Conservation (phyloP, 2,329 filamentous ascomycete genomes). For the Aspergillus quadricinctus region DNA sequence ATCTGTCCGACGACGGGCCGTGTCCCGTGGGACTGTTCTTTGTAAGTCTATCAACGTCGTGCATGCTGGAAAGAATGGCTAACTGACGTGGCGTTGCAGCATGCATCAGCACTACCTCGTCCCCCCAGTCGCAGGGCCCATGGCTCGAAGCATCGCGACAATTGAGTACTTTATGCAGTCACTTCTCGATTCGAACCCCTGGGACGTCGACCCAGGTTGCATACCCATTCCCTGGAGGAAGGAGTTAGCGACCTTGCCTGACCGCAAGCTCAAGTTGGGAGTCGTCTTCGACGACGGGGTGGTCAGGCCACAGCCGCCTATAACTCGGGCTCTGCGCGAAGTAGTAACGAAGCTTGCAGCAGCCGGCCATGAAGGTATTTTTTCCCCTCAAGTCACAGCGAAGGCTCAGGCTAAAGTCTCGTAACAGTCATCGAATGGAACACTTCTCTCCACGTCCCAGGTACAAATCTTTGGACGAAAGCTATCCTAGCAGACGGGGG, state of each 20-base stretch:
- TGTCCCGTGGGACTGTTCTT: conserved; percentile 25
- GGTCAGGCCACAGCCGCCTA: conserved; percentile 57
- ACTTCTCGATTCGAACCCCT: conserved; percentile 17
- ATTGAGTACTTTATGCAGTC: conserved; percentile 28
- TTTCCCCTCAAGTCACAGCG: neutral
- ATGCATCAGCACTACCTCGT: conserved; percentile 35
- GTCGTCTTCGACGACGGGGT: conserved; percentile 57
- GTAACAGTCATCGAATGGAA: conserved; percentile 27
- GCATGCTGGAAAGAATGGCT: neutral
- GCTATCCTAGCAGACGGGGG: conserved; percentile 30
- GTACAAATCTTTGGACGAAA: conserved; percentile 27
- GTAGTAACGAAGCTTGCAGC: conserved; percentile 51
- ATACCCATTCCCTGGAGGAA: conserved; percentile 25
- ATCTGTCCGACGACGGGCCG: conserved; percentile 29
- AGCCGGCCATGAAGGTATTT: conserved; percentile 48
- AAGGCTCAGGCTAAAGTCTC: neutral
- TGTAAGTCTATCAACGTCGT: conserved; percentile 4
- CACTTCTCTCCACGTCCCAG: conserved; percentile 20
- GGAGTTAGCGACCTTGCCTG: conserved; percentile 17
- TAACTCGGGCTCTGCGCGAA: conserved; percentile 50
- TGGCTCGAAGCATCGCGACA: conserved; percentile 20
- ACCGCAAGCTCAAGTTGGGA: conserved; percentile 54
- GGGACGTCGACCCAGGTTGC: conserved; percentile 40
- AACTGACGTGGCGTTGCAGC: conserved; percentile 32
- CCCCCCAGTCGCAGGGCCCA: conserved; percentile 23